phyloP scores from a whole-genome alignment of 202 grass and related monocot genomes.

The Dendrocalamus latiflorus region DNA sequence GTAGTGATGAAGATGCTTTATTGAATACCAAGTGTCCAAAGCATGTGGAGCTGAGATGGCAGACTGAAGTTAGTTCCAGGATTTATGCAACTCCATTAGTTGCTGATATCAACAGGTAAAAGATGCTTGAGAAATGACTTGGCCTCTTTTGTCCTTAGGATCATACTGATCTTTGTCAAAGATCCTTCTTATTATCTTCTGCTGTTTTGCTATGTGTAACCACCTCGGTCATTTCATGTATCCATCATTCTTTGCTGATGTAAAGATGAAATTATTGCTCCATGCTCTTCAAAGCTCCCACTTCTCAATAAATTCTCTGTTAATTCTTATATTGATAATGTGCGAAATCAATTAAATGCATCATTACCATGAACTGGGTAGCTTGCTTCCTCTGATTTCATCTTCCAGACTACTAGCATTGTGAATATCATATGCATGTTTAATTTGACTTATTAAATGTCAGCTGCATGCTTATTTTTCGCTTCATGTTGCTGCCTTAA shows the following conservation, averaged over 20 bases:
- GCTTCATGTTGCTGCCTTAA: neutral
- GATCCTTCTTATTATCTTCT: neutral
- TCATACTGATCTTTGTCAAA: slow-evolving; percentile 16
- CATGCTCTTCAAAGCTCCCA: too few relatives aligned
- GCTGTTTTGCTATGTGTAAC: neutral
- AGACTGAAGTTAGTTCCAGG: slow-evolving; percentile 97
- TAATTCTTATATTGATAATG: slow-evolving; percentile 1
- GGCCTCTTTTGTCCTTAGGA: neutral
- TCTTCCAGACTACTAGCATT: neutral
- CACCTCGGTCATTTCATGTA: neutral
- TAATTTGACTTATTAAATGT: neutral
- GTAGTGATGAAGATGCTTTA: slow-evolving; percentile 87
- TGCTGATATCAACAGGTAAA: slow-evolving; percentile 99
- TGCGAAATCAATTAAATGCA: neutral
- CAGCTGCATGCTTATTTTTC: neutral
- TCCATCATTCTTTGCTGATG: slow-evolving; percentile 7
- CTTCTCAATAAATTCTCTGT: too few relatives aligned
- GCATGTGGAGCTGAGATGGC: slow-evolving; percentile 89
- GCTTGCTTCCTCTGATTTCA: neutral
- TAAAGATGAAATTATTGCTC: too few relatives aligned
- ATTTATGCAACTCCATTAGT: slow-evolving; percentile 89
- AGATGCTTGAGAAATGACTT: neutral
- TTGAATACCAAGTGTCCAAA: slow-evolving; percentile 74
- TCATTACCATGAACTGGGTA: neutral
- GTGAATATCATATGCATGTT: neutral